A percentile compares a stretch with the other conserved stretches of the same genome.
These are phyloP conservation scores for Melampsora larici-populina DNA, from an alignment of 1,284 basidiomycete genomes.

Conservation along the genomic window DNA sequence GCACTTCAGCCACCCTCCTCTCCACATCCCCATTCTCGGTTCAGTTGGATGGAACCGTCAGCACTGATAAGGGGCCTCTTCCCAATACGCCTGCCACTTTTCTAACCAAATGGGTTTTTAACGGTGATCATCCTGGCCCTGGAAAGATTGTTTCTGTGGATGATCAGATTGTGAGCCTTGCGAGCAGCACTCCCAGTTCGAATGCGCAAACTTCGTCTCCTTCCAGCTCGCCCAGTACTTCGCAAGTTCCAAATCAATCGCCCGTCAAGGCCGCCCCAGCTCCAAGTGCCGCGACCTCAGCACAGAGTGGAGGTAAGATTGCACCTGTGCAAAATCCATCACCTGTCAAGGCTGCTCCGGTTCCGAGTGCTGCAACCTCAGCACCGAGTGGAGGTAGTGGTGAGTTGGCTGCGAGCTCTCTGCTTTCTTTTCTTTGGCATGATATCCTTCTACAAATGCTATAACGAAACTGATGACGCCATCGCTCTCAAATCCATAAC, in stretches of 20 bases:
- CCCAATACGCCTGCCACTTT: neutral
- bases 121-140: neutral
- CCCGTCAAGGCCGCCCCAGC: neutral
- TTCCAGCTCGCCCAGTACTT: neutral
- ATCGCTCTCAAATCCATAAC: neutral
- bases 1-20: neutral
- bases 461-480: no score
- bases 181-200: neutral
- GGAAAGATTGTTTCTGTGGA: neutral
- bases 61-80: neutral
- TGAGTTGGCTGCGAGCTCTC: no score
- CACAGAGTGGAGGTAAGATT: neutral
- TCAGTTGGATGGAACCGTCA: neutral
- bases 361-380: neutral
- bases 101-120: neutral
- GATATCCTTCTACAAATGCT: no score
- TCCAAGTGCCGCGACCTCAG: no score
- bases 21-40: neutral
- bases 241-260: no score
- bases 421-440: no score
- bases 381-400: neutral
- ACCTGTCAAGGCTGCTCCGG: neutral
- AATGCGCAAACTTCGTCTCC: neutral
- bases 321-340: neutral
- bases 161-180: neutral